phyloP scores from a whole-genome alignment of 2,329 filamentous ascomycete species.

The Xylaria sp. region DNA sequence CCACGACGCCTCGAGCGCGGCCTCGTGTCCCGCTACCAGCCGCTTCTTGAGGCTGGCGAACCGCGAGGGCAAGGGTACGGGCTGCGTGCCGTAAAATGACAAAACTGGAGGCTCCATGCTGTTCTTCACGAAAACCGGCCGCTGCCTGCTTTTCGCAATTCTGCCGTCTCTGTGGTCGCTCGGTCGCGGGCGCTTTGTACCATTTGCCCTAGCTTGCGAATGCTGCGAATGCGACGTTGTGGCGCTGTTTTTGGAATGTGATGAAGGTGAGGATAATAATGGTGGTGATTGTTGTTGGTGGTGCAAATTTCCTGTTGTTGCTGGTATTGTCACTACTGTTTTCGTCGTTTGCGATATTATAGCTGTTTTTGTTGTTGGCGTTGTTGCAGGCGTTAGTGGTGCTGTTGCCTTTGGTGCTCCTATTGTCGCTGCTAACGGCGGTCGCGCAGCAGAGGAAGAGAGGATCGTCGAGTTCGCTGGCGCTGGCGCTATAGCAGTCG shows the following conservation, averaged over 20 bases:
- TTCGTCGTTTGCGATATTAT: constrained; percentile 12
- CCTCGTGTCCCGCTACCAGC: constrained; percentile 66
- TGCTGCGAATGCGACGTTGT: constrained; percentile 18
- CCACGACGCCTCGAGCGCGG: constrained; percentile 66
- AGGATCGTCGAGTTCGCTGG: constrained; percentile 17
- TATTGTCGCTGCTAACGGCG: constrained; percentile 29
- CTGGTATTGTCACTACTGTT: constrained; percentile 22
- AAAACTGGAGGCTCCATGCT: constrained; percentile 62
- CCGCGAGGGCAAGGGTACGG: constrained; percentile 67
- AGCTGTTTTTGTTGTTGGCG: constrained; percentile 26
- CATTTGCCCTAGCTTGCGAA: constrained; percentile 30
- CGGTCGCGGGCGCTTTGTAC: constrained; percentile 48
- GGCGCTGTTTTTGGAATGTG: constrained; percentile 14
- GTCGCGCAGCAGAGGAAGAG: neutral
- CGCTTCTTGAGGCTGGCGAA: constrained; percentile 67
- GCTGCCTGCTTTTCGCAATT: constrained; percentile 48
- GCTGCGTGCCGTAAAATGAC: constrained; percentile 67
- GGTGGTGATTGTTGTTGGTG: constrained; percentile 6
- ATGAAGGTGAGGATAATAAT: neutral
- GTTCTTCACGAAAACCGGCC: constrained; percentile 49
- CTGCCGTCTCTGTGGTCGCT: constrained; percentile 49
- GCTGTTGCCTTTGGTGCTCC: constrained; percentile 20
- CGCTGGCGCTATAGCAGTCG: constrained; percentile 26
- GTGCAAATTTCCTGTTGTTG: constrained; percentile 17
- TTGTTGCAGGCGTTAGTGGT: constrained; percentile 1